Conservation (phyloP, 1,139 yeast species). For the Candida frijolesensis region DNA sequence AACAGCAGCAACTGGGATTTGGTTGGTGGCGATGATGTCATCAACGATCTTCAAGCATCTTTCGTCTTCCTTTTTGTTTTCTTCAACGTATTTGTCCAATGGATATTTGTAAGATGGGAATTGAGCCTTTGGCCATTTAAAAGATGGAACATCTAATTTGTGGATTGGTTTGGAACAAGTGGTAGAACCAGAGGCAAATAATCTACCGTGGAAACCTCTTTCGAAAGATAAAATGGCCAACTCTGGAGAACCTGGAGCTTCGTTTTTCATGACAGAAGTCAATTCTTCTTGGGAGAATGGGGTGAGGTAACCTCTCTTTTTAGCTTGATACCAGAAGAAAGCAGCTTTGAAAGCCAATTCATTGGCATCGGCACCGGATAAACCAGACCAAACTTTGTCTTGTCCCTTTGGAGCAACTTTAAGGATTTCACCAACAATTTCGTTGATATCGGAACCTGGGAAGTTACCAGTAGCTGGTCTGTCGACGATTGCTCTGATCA, state of each 20-base stretch:
- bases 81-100: conserved; percentile 54
- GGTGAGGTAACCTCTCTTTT: conserved; percentile 53
- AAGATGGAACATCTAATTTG: conserved; percentile 81
- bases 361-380: conserved; percentile 83
- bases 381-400: conserved; percentile 69
- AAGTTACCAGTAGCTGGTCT: conserved; percentile 81
- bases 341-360: conserved; percentile 86
- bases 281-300: conserved; percentile 63
- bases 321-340: conserved; percentile 70
- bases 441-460: conserved; percentile 64
- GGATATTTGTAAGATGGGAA: conserved; percentile 79
- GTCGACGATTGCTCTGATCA: conserved; percentile 69
- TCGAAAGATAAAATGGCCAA: conserved; percentile 73
- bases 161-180: conserved; percentile 84
- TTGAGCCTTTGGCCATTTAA: conserved; percentile 86
- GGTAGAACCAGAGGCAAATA: conserved; percentile 76
- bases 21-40: conserved; percentile 56
- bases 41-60: conserved; percentile 66
- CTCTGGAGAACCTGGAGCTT: conserved; percentile 76
- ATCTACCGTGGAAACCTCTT: conserved; percentile 80
- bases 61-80: conserved; percentile 64
- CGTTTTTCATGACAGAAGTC: conserved; percentile 62
- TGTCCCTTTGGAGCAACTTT: conserved; percentile 74
- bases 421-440: conserved; percentile 57
- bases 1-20: conserved; percentile 71